These are phyloP conservation scores for Raphanus raphanistrum DNA, from an alignment of 345 rosid species.

Conservation along the genomic window DNA sequence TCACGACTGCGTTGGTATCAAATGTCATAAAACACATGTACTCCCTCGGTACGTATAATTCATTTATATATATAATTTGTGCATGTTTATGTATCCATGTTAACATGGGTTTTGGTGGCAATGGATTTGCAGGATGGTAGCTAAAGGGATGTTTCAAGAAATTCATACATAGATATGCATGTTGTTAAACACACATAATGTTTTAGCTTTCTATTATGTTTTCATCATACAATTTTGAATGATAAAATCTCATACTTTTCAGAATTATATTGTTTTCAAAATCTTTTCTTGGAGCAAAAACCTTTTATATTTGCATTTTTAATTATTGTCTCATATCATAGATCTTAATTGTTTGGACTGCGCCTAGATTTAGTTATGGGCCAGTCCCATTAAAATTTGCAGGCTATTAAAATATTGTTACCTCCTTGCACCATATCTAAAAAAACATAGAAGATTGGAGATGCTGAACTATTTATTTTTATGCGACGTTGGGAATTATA, in stretches of 20 bases:
- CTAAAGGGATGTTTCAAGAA: conserved; percentile 11
- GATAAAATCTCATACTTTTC: not conserved
- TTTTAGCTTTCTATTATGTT: not conserved
- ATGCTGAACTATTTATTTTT: not conserved
- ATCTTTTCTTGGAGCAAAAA: no score
- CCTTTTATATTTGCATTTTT: no score
- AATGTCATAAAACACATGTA: not conserved
- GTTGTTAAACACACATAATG: not conserved
- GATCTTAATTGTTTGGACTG: not conserved
- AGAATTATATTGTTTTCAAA: not conserved
- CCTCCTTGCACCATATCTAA: not conserved
- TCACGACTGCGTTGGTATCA: not conserved
- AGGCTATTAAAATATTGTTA: not conserved
- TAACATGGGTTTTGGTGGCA: conserved; percentile 6
- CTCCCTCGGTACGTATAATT: not conserved
- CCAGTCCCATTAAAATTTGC: not conserved
- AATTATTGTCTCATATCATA: no score
- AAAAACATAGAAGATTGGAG: not conserved
- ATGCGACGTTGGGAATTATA: not conserved
- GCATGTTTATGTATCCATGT: not conserved
- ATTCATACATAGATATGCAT: not conserved
- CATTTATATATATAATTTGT: no score
- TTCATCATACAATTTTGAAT: not conserved
- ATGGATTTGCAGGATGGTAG: not conserved
- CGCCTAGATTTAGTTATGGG: not conserved